Base-by-base conservation (phyloP, 1,139 yeast species). In the Zygosaccharomyces pseudobailii region DNA sequence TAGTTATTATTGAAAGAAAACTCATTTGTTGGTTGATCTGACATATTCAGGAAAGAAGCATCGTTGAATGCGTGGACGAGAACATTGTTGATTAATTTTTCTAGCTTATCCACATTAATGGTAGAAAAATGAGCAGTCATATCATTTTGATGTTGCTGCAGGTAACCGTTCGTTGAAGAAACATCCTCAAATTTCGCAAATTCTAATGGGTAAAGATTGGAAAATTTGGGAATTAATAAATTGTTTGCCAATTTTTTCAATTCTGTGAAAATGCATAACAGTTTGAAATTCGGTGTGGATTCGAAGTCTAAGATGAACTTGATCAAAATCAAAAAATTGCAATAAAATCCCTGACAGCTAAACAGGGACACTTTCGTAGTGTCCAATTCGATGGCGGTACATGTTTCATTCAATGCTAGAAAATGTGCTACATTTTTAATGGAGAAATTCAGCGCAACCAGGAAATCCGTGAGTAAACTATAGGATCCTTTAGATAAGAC, bases 281-380 rank as follows among this genome's bases (percentile, higher is more conserved):
- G 45, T 43, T 64, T 64, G 40, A 64, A 64, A 44, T 64, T 64
- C 19, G 67, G 67, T 7, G 63, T 62, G n/a, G 49, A 43, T 48
- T 70, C 73, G 52, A 68, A 69, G 36, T 67, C 64, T 35, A 66
- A 51, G 1, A 69, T 51, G 42, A 69, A 69, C 51, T 69, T 69
- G 1, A 69, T 57, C 32, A 69, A 55, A 36, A 62, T 59, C 33
- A 70, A 53, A 46, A 69, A 69, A 50, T 67, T 67, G 53, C 64
- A 68, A 43, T 65, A 65, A 32, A 63, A 56, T 10, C 67, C 67
- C 45, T 68, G 71, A 9, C 63, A 52, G 40, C 60, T 63, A 36
- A 68, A 58, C 20, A 70, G 58, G 6, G 67, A 59, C n/a, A 62
- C 47, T 20, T 51, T 54, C 10, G 49, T 46, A 7, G 45, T 49